A percentile compares a stretch with the other conserved stretches of the same genome.
Conservation (phyloP, 2,329 filamentous ascomycete species). For the Penicillium psychrosexuale region DNA sequence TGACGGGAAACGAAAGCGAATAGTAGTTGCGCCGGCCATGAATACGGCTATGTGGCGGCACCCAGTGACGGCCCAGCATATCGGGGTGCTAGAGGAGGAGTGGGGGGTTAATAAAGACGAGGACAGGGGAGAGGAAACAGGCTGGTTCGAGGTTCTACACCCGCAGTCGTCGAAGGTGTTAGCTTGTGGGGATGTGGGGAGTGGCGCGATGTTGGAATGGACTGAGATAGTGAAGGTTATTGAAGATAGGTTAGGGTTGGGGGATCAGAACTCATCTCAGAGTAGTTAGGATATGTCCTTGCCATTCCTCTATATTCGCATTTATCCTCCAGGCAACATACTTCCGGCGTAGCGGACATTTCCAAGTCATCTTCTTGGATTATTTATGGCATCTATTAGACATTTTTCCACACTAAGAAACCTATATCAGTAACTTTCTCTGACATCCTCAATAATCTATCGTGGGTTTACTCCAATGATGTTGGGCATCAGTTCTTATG, state of each 20-base stretch:
- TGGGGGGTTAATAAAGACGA: constrained; percentile 57
- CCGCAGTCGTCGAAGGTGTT: constrained; percentile 69
- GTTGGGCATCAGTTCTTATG: too few relatives aligned
- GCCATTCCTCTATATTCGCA: not conserved
- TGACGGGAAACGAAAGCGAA: constrained; percentile 57
- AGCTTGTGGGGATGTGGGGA: constrained; percentile 77
- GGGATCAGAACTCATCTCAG: not conserved
- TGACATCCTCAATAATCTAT: too few relatives aligned
- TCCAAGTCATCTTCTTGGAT: not conserved
- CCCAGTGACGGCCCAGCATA: constrained; percentile 69
- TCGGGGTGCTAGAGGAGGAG: constrained; percentile 65
- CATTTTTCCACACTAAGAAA: too few relatives aligned
- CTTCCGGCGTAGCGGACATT: not conserved
- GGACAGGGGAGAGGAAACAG: constrained; percentile 28
- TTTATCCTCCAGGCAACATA: not conserved
- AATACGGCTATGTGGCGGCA: constrained; percentile 87
- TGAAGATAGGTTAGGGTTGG: constrained; percentile 39
- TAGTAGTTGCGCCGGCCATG: constrained; percentile 75
- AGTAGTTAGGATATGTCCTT: not conserved
- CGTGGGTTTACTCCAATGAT: too few relatives aligned
- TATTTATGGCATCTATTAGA: not conserved
- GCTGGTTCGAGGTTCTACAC: constrained; percentile 67
- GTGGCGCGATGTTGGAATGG: constrained; percentile 79
- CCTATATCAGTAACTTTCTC: too few relatives aligned
- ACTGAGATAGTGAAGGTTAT: constrained; percentile 64